Evolutionary conservation across 2,329 filamentous ascomycete species (phyloP).

Genomic region (Catunica adiposa): DNA sequence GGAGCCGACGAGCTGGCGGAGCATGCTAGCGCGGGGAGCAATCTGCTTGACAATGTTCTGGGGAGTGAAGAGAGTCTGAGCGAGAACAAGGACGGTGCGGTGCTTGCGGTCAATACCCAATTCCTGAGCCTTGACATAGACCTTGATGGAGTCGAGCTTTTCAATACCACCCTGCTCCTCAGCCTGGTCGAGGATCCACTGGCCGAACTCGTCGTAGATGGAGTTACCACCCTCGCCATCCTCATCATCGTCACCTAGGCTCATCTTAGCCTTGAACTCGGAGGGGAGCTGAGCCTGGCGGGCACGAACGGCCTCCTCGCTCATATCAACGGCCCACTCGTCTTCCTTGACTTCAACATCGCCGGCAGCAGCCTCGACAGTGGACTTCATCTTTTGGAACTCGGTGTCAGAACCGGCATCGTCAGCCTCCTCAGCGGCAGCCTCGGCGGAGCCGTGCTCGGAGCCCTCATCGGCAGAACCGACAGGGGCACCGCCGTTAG

Average conservation of each 20-base stretch:
- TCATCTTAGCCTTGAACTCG: conserved; percentile 85
- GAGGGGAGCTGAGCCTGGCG: conserved; percentile 85
- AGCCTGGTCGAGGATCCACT: conserved; percentile 70
- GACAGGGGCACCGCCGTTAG: conserved; percentile 41
- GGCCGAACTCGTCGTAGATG: conserved; percentile 77
- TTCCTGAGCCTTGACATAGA: conserved; percentile 95
- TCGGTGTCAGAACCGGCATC: conserved; percentile 65
- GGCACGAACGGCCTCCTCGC: conserved; percentile 84
- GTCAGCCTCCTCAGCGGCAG: conserved; percentile 37
- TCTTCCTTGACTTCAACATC: conserved; percentile 60
- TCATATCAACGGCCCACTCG: conserved; percentile 93
- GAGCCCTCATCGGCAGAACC: conserved; percentile 44
- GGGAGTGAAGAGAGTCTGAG: conserved; percentile 74
- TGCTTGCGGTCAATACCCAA: conserved; percentile 89
- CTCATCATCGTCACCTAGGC: conserved; percentile 63
- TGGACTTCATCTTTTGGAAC: conserved; percentile 63
- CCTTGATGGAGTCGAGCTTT: conserved; percentile 72
- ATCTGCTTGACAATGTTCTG: conserved; percentile 82
- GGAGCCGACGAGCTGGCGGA: conserved; percentile 69
- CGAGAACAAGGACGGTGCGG: conserved; percentile 78
- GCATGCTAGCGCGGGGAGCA: conserved; percentile 62
- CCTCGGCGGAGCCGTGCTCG: conserved; percentile 34
- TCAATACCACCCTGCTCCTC: conserved; percentile 55
- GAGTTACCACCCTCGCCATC: conserved; percentile 63
- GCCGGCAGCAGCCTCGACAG: conserved; percentile 30